phyloP scores from a whole-genome alignment of 257 asterid species.

The Salvia hispanica region DNA sequence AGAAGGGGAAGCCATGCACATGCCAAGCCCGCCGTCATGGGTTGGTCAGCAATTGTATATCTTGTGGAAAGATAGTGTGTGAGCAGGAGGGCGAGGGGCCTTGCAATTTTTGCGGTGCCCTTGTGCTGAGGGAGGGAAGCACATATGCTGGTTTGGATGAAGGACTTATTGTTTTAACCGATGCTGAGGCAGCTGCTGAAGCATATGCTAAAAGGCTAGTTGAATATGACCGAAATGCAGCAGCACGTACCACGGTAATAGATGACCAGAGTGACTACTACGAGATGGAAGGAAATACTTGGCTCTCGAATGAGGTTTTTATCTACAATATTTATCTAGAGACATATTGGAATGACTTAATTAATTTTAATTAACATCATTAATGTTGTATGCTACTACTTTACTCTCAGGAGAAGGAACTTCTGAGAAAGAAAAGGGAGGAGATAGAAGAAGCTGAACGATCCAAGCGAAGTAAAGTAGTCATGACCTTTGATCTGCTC shows the following conservation, averaged over 20 bases:
- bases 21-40: slow-evolving; percentile 93
- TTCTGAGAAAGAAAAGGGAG: slow-evolving; percentile 71
- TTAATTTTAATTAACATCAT: background rate
- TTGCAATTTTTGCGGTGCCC: slow-evolving; percentile 81
- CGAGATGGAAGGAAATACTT: slow-evolving; percentile 73
- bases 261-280: slow-evolving; percentile 99
- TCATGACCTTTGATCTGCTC: slow-evolving; percentile 83
- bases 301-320: slow-evolving; percentile 86
- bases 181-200: slow-evolving; percentile 87
- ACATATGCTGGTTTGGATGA: slow-evolving; percentile 82
- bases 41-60: slow-evolving; percentile 83
- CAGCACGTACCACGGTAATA: slow-evolving; percentile 93
- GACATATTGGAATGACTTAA: background rate
- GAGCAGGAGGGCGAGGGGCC: slow-evolving; percentile 99
- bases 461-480: slow-evolving; percentile 67
- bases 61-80: slow-evolving; percentile 96
- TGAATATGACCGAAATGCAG: slow-evolving; percentile 90
- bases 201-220: slow-evolving; percentile 57
- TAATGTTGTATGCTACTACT: slow-evolving; percentile 4
- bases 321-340: background rate
- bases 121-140: slow-evolving; percentile 58
- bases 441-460: slow-evolving; percentile 87
- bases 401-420: slow-evolving; percentile 76
- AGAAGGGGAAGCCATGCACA: slow-evolving; percentile 89
- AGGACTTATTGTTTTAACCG: slow-evolving; percentile 49